Evolutionary conservation across 768 basidiomycete species (phyloP).

Genomic region (Nidularia pulvinata): DNA sequence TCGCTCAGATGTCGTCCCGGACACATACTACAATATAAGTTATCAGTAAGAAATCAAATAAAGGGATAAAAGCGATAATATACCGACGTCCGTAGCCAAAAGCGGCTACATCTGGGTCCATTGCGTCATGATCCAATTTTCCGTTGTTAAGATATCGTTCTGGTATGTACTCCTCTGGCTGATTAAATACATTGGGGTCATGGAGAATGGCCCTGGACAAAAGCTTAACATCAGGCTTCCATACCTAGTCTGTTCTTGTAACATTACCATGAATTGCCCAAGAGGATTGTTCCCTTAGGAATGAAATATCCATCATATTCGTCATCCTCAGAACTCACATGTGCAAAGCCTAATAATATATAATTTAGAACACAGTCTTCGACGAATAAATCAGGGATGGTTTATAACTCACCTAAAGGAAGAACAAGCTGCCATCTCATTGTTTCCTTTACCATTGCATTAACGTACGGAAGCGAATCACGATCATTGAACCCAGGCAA

Average conservation of each 20-base stretch:
- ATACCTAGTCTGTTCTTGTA: background rate
- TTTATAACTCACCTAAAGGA: background rate
- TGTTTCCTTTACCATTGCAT: background rate
- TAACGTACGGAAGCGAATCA: background rate
- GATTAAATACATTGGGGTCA: too few species aligned
- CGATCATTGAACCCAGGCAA: background rate
- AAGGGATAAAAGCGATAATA: background rate
- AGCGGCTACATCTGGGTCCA: background rate
- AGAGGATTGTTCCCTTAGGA: background rate
- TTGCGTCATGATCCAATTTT: background rate
- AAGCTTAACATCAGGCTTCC: background rate
- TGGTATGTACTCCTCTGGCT: too few species aligned
- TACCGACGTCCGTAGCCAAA: conserved; percentile 6
- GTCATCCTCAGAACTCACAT: background rate
- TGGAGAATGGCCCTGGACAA: background rate
- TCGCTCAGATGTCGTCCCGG: too few species aligned
- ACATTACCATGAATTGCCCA: background rate
- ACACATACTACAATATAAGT: too few species aligned
- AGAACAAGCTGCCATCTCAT: background rate
- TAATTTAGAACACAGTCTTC: background rate
- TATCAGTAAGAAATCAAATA: too few species aligned
- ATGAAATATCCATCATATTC: too few species aligned
- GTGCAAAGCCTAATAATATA: background rate
- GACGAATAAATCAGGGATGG: background rate
- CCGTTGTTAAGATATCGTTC: too few species aligned